Base-by-base conservation (phyloP, 2,329 filamentous ascomycete species). In the Ophiostoma ulmi region DNA sequence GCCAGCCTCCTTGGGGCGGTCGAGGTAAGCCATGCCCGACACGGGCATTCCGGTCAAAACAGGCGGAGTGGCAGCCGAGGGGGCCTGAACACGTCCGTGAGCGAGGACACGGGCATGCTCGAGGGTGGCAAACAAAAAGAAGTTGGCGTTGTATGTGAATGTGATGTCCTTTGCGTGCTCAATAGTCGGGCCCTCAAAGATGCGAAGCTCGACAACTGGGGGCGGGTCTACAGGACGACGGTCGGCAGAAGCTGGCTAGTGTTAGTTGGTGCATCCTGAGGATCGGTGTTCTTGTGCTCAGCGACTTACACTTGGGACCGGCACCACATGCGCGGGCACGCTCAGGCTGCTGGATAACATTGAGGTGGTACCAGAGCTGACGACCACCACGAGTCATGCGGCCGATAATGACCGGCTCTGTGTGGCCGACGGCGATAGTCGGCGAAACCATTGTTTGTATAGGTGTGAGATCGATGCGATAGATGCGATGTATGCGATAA, bases 41-140 rank as follows among this genome's bases (percentile, higher is more conserved):
- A 97, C 94, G 0, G 94, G 93, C 76, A 97, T 94, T 74, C 95
- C 95, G 0, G 94, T 98, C 75, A 99, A 83, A 35, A 98, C 94
- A 0, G 95, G 91, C 63, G 90, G 89, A 71, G 88, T 90, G 68
- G 88, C 87, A 13, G 90, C 87, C n/a, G 88, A 83, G 39, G 85
- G 85, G 14, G 85, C 85, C 75, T 88, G 87, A 65, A 92, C 88
- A 74, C 93, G 91, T 68, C 91, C 91, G 72, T 93, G 90, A 22
- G 93, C 93, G 72, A 97, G 91, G 39, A 89, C 87, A 52, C 94
- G 91, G 38, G 93, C 91, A 75, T 92, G 89, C 78, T 97, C 93
- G 72, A 99, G 85, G 6, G 93, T 97, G 69, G 94, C 92, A 77
- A 93, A 98, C 58, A 98, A 89, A 81, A 99, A 98, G 86, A 98